Evolutionary conservation across 1,139 yeast genomes (phyloP).

Genomic region (Zygosaccharomyces sapae): DNA sequence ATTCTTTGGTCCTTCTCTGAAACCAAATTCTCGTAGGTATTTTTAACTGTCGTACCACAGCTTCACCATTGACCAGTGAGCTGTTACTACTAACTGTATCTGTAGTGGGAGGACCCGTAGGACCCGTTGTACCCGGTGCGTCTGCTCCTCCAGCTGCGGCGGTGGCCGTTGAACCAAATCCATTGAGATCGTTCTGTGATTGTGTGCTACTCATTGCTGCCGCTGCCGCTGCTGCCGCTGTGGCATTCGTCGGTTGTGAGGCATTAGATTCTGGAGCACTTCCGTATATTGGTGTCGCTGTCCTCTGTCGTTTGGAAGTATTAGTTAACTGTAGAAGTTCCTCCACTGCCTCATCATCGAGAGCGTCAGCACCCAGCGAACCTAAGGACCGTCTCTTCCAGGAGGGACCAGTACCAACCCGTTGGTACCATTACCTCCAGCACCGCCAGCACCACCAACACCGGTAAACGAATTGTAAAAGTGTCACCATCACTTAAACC

Average conservation of each 20-base stretch:
- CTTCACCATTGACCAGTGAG: slow-evolving; percentile 15
- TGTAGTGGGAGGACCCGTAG: slow-evolving; percentile 3
- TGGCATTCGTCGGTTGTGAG: slow-evolving; percentile 2
- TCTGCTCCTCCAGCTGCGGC: neutral
- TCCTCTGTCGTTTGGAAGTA: slow-evolving; percentile 21
- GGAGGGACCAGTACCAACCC: slow-evolving; percentile 10
- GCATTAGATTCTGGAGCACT: slow-evolving; percentile 4
- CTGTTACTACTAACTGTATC: slow-evolving; percentile 4
- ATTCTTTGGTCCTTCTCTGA: slow-evolving; percentile 33
- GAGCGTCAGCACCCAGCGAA: slow-evolving; percentile 27
- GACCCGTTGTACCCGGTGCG: neutral
- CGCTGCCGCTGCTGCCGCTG: slow-evolving; percentile 2
- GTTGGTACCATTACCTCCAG: slow-evolving; percentile 1
- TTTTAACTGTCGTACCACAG: slow-evolving; percentile 20
- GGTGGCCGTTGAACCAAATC: slow-evolving; percentile 1
- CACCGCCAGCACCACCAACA: slow-evolving; percentile 4
- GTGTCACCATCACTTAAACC: slow-evolving; percentile 17
- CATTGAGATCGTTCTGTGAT: slow-evolving; percentile 5
- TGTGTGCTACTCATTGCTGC: slow-evolving; percentile 4
- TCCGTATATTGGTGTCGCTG: slow-evolving; percentile 15
- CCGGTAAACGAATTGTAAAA: slow-evolving; percentile 11
- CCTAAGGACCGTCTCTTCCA: slow-evolving; percentile 31
- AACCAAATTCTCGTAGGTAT: slow-evolving; percentile 29
- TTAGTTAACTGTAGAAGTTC: slow-evolving; percentile 31
- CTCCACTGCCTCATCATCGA: slow-evolving; percentile 33